Conservation (phyloP, 1,284 basidiomycete genomes). For the Sphaerobolus stellatus region DNA sequence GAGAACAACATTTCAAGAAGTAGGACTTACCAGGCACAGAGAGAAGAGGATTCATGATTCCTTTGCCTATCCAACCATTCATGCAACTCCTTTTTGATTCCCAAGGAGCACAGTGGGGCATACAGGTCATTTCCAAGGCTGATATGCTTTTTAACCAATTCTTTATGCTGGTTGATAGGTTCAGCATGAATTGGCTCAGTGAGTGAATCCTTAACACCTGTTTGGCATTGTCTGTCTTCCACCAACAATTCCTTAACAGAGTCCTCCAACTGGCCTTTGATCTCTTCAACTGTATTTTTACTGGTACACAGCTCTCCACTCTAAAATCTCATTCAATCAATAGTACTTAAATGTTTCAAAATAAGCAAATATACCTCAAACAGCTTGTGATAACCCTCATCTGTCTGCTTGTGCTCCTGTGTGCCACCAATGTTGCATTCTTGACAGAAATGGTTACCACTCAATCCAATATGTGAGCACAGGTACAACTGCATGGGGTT, state of each 20-base stretch:
- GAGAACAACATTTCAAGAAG: too few species aligned
- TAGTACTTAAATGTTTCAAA: background rate
- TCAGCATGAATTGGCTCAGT: background rate
- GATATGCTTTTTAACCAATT: background rate
- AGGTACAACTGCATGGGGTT: conserved; percentile 16
- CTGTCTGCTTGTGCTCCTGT: background rate
- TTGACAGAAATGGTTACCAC: conserved; percentile 11
- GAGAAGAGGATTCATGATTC: background rate
- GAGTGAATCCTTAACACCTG: background rate
- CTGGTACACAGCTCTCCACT: background rate
- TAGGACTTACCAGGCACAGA: background rate
- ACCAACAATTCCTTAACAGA: background rate
- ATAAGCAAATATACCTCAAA: conserved; percentile 9
- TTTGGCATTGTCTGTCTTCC: background rate
- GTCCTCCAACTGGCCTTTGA: background rate
- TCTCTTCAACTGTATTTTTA: background rate
- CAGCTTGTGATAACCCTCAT: conserved; percentile 10
- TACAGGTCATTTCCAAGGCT: background rate
- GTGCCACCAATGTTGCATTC: conserved; percentile 15
- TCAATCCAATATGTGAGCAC: conserved; percentile 8
- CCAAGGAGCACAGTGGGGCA: background rate
- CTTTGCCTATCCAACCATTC: too few species aligned
- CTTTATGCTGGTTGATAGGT: background rate
- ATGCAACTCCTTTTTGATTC: background rate
- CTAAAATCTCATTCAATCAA: background rate